Base-by-base conservation (phyloP, 2,329 filamentous ascomycete species). In the Pseudogymnoascus sp. region DNA sequence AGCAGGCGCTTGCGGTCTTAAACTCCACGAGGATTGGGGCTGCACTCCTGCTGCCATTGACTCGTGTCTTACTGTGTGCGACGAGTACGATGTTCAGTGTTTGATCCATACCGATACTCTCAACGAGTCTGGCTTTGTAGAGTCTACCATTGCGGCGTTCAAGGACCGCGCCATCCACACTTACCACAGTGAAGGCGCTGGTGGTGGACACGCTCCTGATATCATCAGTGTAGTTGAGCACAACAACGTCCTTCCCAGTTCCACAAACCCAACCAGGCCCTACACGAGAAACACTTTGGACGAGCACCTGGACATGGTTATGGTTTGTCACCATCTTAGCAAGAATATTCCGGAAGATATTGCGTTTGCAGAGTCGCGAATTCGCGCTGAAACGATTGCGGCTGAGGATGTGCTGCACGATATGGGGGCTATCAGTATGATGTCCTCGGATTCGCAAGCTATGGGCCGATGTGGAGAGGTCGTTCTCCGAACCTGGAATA, bases 401-500 rank as follows among this genome's bases (percentile, higher is more conserved):
- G 93, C 93, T 25, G 93, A 97, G 79, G 93, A 97, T 73, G 92
- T 97, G 1, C 84, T 97, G 15, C 93, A 97, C 73, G 93, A 97
- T 70, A 81, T 96, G 1, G 93, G 93, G 62, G 93, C 93, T 66
- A 97, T 97, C 75, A 92, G 88, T 74, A 97, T 97, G 92, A 96
- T 97, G 91, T 91, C 87, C 64, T 92, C 88, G 0, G 93, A 97
- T 77, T 93, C 89, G 0, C 93, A 97, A 76, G 93, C 93, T 69
- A 97, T 97, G 93, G 93, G 93, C 62, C 89, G 93, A 59, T 96
- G 91, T 72, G 93, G 93, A 66, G 93, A 97, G 78, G 93, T 97
- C 61, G 85, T 97, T 64, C 80, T 95, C 25, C 85, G 93, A 10
- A 97, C 93, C 0, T 97, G 93, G 93, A 92, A 97, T 76, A 97